Evolutionary conservation across 345 rosid genomes (phyloP).

Genomic region (Alliaria petiolata): DNA sequence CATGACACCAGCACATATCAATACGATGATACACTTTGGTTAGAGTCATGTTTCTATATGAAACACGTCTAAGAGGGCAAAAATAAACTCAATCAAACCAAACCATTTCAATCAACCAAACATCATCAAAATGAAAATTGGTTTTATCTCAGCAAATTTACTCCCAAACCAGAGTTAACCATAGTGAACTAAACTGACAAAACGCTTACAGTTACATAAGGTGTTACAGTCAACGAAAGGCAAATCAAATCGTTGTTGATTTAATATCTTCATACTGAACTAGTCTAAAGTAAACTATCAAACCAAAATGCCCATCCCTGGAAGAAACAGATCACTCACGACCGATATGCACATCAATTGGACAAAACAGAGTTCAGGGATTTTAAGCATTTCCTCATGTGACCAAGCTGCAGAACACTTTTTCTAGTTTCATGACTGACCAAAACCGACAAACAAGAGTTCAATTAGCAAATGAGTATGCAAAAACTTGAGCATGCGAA

Average conservation of each 20-base stretch:
- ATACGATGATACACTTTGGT: not conserved
- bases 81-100: not conserved
- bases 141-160: not conserved
- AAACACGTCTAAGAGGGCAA: not conserved
- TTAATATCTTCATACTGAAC: not conserved
- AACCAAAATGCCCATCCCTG: not conserved
- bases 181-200: not conserved
- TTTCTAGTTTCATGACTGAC: not conserved
- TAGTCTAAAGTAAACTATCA: not conserved
- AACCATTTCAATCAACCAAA: not conserved
- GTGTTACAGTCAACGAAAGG: not conserved
- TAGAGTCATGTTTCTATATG: not conserved
- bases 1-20: not conserved
- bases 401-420: conserved; percentile 3
- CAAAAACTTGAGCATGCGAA: not conserved
- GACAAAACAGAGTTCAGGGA: not conserved
- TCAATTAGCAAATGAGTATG: not conserved
- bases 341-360: not conserved
- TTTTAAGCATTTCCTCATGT: not conserved
- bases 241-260: not conserved
- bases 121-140: not conserved
- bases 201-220: not conserved
- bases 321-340: not conserved
- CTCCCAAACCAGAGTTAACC: not conserved
- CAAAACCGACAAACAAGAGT: not conserved